phyloP scores from a whole-genome alignment of 1,284 basidiomycete genomes.

The Malassezia brasiliensis region DNA sequence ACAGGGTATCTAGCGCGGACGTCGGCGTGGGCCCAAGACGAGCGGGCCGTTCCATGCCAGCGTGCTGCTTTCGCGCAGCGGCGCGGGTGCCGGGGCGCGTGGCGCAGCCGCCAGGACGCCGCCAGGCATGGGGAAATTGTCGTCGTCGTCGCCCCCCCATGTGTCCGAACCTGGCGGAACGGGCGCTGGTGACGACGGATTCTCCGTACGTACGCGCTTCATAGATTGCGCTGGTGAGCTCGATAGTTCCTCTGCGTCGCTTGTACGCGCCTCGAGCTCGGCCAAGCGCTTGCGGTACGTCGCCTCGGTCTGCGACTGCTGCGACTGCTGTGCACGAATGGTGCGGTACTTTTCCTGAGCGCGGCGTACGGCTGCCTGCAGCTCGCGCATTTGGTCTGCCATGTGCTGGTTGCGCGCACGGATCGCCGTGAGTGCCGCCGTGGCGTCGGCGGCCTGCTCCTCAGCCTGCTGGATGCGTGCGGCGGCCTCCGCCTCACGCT shows the following conservation, averaged over 20 bases:
- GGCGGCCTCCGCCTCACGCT: background rate
- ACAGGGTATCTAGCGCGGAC: background rate
- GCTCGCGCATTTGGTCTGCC: constrained; percentile 16
- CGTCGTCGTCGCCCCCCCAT: constrained; percentile 6
- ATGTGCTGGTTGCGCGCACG: constrained; percentile 9
- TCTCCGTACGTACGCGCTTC: background rate
- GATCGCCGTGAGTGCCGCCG: background rate
- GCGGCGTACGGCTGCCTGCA: constrained; percentile 5
- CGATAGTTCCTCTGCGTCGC: background rate
- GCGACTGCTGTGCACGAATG: background rate
- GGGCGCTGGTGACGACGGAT: background rate
- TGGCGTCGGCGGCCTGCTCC: constrained; percentile 10
- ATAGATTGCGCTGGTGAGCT: background rate
- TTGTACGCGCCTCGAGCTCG: background rate
- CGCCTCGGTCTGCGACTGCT: background rate
- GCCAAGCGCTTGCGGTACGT: background rate
- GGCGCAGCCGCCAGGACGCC: background rate
- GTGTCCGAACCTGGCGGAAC: background rate
- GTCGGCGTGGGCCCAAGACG: constrained; percentile 11
- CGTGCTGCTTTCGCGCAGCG: constrained; percentile 10
- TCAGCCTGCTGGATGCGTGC: background rate
- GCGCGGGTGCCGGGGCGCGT: background rate
- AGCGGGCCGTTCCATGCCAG: background rate
- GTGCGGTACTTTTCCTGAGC: constrained; percentile 4
- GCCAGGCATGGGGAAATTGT: constrained; percentile 14